Base-by-base conservation (phyloP, 2,329 filamentous ascomycete species). In the Aspergillus phoenicis region DNA sequence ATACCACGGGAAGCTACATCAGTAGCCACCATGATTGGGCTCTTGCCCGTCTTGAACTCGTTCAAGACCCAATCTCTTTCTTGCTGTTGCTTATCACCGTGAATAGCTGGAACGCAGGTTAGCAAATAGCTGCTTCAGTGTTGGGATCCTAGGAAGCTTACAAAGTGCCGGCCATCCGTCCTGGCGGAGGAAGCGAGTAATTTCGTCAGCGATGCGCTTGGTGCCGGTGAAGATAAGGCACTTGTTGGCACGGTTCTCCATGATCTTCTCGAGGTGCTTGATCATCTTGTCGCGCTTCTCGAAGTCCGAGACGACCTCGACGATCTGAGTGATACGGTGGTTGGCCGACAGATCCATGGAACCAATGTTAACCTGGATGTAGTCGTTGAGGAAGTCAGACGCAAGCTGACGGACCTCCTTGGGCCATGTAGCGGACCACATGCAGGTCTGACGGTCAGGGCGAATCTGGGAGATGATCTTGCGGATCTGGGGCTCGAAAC, bases 1-100 rank as follows among this genome's bases (percentile, higher is more conserved):
- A 99, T 97, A 92, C 95, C 95, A 93, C 95, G 95, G 77, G 95
- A 98, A 83, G 95, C 95, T 82, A 99, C 95, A 77, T 98, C 95
- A 69, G 95, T 99, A 83, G 95, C 95, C 83, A 99, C 95, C 93
- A 99, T 97, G 88, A 99, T 96, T 77, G 95, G 95, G 83, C 93
- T 97, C 86, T 98, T 97, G 82, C 93, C 93, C 68, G 91, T 91
- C 89, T 98, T 99, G 88, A 99, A 99, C 81, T 98, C 94, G 80
- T 98, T 96, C 77, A 99, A 85, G 73, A 98, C 95, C 93, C 95
- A 98, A 80, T 98, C 95, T 84, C 95, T 93, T 84, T 99, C 95
- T 81, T 97, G 97, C 77, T 99, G 95, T 78, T 97, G 93, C 85
- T 98, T 98, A 83, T 98, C 95, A 76, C 95, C 95, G 84, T 99